phyloP scores from a whole-genome alignment of 2,329 filamentous ascomycete species.

The Fusarium buxicola region DNA sequence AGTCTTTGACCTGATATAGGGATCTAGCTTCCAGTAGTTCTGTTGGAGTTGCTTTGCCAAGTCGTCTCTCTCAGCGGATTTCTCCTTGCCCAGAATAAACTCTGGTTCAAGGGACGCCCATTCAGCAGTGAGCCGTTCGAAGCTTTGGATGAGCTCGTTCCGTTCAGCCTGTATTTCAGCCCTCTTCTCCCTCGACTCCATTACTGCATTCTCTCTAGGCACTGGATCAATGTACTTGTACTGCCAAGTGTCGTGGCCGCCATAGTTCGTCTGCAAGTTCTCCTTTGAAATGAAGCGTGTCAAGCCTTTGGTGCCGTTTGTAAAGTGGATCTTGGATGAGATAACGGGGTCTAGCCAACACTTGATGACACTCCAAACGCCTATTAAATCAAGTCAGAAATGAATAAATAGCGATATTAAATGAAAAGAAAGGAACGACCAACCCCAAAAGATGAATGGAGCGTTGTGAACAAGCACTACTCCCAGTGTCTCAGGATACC shows the following conservation, averaged over 20 bases:
- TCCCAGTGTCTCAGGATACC: conserved; percentile 80
- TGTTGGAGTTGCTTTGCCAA: conserved; percentile 63
- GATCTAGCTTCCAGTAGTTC: conserved; percentile 79
- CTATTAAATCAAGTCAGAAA: conserved; percentile 29
- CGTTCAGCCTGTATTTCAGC: conserved; percentile 64
- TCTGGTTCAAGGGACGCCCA: conserved; percentile 19
- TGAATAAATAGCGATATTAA: neutral
- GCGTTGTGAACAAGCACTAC: conserved; percentile 79
- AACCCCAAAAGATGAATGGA: conserved; percentile 74
- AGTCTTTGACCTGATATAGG: conserved; percentile 68
- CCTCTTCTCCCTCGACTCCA: conserved; percentile 50
- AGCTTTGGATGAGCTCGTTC: conserved; percentile 63
- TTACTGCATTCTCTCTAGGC: conserved; percentile 66
- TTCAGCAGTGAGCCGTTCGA: conserved; percentile 56
- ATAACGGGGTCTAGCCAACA: conserved; percentile 83
- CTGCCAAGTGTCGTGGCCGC: conserved; percentile 73
- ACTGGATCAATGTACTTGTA: conserved; percentile 74
- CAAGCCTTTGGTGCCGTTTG: conserved; percentile 70
- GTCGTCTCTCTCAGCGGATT: conserved; percentile 53
- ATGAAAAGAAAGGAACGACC: neutral
- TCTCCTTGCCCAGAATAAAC: conserved; percentile 1
- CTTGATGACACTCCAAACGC: conserved; percentile 71
- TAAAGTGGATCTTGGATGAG: conserved; percentile 78
- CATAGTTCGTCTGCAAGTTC: conserved; percentile 66
- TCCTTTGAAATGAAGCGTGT: conserved; percentile 71